phyloP scores from a whole-genome alignment of 306 rosid genomes.

The Albizia julibrissin region DNA sequence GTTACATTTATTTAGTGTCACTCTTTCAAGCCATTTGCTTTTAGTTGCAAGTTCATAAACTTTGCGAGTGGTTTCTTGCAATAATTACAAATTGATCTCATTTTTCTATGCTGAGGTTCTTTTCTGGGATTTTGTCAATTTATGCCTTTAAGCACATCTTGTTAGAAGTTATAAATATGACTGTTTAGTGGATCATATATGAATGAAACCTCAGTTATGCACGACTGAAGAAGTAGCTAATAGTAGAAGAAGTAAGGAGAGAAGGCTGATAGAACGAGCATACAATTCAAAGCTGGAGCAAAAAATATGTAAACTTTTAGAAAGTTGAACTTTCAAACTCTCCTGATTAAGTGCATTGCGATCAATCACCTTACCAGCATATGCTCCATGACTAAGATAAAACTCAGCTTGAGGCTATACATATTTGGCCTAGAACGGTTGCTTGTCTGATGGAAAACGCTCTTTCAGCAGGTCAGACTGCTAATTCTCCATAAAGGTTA shows the following conservation, averaged over 20 bases:
- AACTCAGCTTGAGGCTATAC: conserved; percentile 54
- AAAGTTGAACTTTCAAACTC: neutral
- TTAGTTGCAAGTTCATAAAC: neutral
- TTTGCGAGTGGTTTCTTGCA: neutral
- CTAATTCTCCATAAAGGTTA: conserved; percentile 17
- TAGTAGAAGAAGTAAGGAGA: neutral
- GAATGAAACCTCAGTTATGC: neutral
- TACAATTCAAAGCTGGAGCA: neutral
- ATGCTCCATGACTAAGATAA: conserved; percentile 51
- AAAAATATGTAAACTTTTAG: neutral
- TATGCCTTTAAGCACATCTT: neutral
- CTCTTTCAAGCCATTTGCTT: neutral
- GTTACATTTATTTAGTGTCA: neutral
- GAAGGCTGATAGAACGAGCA: neutral
- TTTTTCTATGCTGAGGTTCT: neutral
- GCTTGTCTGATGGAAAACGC: conserved; percentile 95
- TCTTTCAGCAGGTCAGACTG: conserved; percentile 66
- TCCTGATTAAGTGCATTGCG: conserved; percentile 16
- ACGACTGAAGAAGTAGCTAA: neutral
- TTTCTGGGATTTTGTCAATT: neutral
- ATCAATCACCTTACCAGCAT: conserved; percentile 23
- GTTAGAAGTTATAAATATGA: neutral
- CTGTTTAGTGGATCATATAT: neutral
- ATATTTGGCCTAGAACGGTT: conserved; percentile 82
- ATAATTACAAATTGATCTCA: neutral